Evolutionary conservation across 352 stramenopile genomes (phyloP).

Genomic region (Pythium biforme): DNA sequence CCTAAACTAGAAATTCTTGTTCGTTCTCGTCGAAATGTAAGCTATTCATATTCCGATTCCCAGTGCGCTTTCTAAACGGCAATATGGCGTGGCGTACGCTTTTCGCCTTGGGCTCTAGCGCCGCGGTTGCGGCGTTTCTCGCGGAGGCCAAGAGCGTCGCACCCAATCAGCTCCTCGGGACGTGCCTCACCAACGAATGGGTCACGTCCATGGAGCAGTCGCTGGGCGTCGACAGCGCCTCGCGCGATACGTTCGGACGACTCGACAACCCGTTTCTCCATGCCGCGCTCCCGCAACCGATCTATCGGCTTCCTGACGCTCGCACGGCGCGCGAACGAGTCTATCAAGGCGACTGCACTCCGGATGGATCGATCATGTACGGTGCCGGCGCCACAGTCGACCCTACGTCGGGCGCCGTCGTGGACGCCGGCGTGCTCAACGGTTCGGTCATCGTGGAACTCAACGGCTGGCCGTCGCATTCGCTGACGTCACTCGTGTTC

Average conservation of each 20-base stretch:
- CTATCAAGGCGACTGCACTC: constrained; percentile 16
- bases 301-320: constrained; percentile 26
- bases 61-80: no score
- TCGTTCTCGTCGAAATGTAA: no score
- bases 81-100: no score
- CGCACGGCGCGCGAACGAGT: constrained; percentile 7
- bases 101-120: no score
- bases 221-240: constrained; percentile 4
- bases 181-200: constrained; percentile 34
- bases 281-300: constrained; percentile 18
- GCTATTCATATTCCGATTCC: no score
- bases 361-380: constrained; percentile 27
- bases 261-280: constrained; percentile 33
- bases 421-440: constrained; percentile 14
- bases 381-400: constrained; percentile 21
- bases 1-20: no score
- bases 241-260: constrained; percentile 2
- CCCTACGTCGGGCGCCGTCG: constrained; percentile 15
- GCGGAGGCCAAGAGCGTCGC: neutral
- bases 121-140: neutral
- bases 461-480: constrained; percentile 28
- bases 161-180: constrained; percentile 33
- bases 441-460: constrained; percentile 31
- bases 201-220: constrained; percentile 20
- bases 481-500: constrained; percentile 29